Evolutionary conservation across 1,284 basidiomycete genomes (phyloP), one percentile per base, ranked within the genome.

Genomic region (Anthracocystis panici-leucophaei): DNA sequence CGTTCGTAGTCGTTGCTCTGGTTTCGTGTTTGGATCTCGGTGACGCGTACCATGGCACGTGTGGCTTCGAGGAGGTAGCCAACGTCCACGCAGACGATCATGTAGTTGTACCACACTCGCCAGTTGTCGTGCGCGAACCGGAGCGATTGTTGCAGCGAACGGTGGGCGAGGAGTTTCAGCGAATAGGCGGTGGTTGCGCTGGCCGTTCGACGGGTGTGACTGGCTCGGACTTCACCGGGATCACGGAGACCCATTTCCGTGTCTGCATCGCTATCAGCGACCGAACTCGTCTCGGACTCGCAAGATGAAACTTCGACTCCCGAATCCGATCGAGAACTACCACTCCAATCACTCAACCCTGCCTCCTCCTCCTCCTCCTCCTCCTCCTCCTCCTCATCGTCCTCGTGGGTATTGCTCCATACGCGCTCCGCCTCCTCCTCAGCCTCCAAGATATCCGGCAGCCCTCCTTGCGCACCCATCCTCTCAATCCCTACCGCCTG

Each of bases 21-120:
- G 52, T 52, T 61, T 8, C 66, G 59, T 8, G 83, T 77, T 9
- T 92, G 91, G 81, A 92, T 91, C 83, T 96, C 93, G 35, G 97
- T 90, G 31, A 97, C 89, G 6, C 94, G 91, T 0, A 89, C 89
- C 51, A 95, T 88, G 0, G 95, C 95, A 25, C 93, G 91, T 57
- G 90, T 91, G 0, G 94, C 92, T 84, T 99, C 96, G 9, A 90
- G 88, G 48, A 97, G 88, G 85, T 97, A 93, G 8, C 95, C 96
- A 16, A 97, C 92, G 80, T 98, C 94, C 85, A 97, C 89, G 8
- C 93, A 90, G 40, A 99, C 92, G 77, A 97, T 88, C 92, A 95
- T 96, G 88, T 95, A 98, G 87, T 99, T 99, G 77, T 89, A 89
- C 97, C 97, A 99, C 90, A 99, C 95, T 18, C 93, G 90, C 96